These are phyloP conservation scores for Limnanthes douglasii DNA, from an alignment of 345 rosid species.

Conservation along the genomic window DNA sequence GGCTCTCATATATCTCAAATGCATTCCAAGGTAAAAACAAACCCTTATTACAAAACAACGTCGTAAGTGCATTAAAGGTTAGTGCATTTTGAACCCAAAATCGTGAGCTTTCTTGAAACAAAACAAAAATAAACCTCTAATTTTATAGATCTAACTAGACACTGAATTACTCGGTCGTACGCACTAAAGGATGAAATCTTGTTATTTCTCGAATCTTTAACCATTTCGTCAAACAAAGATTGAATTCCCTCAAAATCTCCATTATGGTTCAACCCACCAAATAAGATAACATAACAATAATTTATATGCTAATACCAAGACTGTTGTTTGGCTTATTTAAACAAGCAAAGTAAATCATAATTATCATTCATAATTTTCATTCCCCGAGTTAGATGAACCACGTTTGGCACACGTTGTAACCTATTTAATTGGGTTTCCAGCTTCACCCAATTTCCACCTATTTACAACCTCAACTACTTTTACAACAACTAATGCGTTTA, in stretches of 20 bases:
- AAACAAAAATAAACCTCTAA: constrained; percentile 69
- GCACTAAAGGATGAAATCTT: constrained; percentile 30
- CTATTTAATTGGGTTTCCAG: constrained; percentile 72
- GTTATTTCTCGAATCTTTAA: constrained; percentile 30
- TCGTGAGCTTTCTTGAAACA: constrained; percentile 86
- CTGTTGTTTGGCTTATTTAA: constrained; percentile 81
- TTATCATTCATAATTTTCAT: constrained; percentile 47
- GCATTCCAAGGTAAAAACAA: constrained; percentile 92
- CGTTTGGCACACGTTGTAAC: constrained; percentile 70
- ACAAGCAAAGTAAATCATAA: constrained; percentile 60
- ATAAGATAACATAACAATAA: constrained; percentile 51
- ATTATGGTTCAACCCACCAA: constrained; percentile 53
- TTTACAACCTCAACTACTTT: constrained; percentile 83
- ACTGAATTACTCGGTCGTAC: constrained; percentile 68
- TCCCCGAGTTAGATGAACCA: constrained; percentile 64
- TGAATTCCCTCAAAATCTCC: constrained; percentile 65
- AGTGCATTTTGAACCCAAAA: constrained; percentile 36
- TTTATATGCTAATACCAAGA: constrained; percentile 59
- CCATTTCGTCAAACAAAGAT: constrained; percentile 68
- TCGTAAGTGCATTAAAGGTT: constrained; percentile 65
- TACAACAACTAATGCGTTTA: constrained; percentile 66
- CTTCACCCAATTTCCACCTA: constrained; percentile 99
- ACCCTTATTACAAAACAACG: constrained; percentile 71
- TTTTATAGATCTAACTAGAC: constrained; percentile 79
- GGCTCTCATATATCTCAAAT: constrained; percentile 91